Conservation (phyloP, 2,329 filamentous ascomycete species). For the Pestalotiopsis sp. region DNA sequence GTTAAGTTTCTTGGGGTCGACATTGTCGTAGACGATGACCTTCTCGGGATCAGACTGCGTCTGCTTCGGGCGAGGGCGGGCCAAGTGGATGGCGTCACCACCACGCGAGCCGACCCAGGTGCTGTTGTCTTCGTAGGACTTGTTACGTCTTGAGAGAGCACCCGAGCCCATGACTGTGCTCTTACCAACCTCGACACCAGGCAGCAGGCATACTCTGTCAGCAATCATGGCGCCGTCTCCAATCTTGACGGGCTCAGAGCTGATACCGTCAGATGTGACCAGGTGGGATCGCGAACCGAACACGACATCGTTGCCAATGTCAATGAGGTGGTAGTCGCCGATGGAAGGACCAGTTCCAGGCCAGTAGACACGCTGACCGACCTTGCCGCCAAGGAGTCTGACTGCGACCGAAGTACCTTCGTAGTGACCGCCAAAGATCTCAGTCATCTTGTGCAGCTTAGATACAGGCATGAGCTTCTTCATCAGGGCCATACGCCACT, state of each 20-base stretch:
- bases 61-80: slow-evolving; percentile 13
- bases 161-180: slow-evolving; percentile 57
- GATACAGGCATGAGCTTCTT: slow-evolving; percentile 45
- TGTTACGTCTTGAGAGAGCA: slow-evolving; percentile 49
- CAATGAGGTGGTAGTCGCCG: slow-evolving; percentile 56
- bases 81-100: slow-evolving; percentile 50
- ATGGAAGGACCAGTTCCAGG: slow-evolving; percentile 57
- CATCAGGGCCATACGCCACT: slow-evolving; percentile 48
- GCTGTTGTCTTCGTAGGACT: slow-evolving; percentile 44
- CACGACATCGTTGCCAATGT: slow-evolving; percentile 62
- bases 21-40: neutral
- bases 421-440: slow-evolving; percentile 58
- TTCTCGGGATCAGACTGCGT: neutral
- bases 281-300: slow-evolving; percentile 59
- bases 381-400: slow-evolving; percentile 52
- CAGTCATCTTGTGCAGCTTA: slow-evolving; percentile 49
- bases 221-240: slow-evolving; percentile 57
- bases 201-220: slow-evolving; percentile 55
- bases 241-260: slow-evolving; percentile 51
- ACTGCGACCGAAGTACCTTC: slow-evolving; percentile 55
- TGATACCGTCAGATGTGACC: slow-evolving; percentile 53
- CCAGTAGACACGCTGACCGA: slow-evolving; percentile 60
- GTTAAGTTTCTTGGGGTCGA: neutral
- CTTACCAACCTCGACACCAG: slow-evolving; percentile 52
- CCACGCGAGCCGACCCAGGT: slow-evolving; percentile 57